A percentile compares a stretch with the other conserved stretches of the same genome.
These are phyloP conservation scores for Calocera viscosa DNA, from an alignment of 768 basidiomycete species.

Conservation along the genomic window DNA sequence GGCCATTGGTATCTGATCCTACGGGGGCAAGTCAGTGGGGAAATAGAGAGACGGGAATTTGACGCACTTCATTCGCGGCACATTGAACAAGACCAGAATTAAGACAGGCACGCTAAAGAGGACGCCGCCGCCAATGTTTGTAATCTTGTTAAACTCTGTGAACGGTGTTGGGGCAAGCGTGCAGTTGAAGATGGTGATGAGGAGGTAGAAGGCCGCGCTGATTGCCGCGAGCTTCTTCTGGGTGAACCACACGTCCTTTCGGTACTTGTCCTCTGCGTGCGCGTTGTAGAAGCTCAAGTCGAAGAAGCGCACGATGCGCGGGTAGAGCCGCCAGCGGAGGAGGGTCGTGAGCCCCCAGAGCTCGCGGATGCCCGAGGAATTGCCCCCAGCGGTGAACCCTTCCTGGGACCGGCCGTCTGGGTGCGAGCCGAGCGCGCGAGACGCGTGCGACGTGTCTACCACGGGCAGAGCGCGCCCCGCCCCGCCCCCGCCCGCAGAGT, in stretches of 20 bases:
- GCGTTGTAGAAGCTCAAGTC: slow-evolving; percentile 48
- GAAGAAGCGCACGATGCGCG: slow-evolving; percentile 45
- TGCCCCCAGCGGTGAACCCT: slow-evolving; percentile 29
- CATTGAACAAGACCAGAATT: not conserved
- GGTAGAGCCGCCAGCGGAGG: slow-evolving; percentile 49
- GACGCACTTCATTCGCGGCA: slow-evolving; percentile 23
- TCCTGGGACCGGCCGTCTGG: slow-evolving; percentile 25
- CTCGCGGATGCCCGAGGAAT: slow-evolving; percentile 29
- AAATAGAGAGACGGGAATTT: not conserved
- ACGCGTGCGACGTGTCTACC: slow-evolving; percentile 36
- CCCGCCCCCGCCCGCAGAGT: slow-evolving; percentile 5
- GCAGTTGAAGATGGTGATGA: slow-evolving; percentile 56
- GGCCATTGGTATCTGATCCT: not conserved
- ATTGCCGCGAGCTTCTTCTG: slow-evolving; percentile 44
- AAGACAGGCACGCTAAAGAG: slow-evolving; percentile 19
- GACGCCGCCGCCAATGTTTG: slow-evolving; percentile 39
- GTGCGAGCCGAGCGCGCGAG: slow-evolving; percentile 38
- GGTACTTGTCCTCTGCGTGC: slow-evolving; percentile 39
- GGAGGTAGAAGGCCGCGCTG: slow-evolving; percentile 49
- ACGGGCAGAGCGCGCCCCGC: slow-evolving; percentile 33
- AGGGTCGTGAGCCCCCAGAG: slow-evolving; percentile 30
- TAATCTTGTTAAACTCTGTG: slow-evolving; percentile 43
- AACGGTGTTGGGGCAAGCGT: slow-evolving; percentile 38
- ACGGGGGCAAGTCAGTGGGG: not conserved
- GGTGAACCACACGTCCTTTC: slow-evolving; percentile 60